Percentiles rank a stretch among this genome's conserved stretches.
phyloP scores from a whole-genome alignment of 129 eudicot genomes.

The Tagetes erecta region DNA sequence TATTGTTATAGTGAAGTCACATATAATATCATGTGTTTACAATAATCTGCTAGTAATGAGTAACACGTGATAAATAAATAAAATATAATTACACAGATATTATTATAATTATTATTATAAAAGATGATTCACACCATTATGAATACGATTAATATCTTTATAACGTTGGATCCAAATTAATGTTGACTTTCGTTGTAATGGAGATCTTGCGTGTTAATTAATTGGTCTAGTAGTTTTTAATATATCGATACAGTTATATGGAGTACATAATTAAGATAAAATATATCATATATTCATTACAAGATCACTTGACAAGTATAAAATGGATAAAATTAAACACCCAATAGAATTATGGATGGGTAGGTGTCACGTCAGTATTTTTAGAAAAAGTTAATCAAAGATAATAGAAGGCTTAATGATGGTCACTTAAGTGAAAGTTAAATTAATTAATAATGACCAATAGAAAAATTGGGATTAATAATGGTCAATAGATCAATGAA shows the following conservation, averaged over 20 bases:
- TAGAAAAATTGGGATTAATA: no score
- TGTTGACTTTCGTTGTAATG: slow-evolving; percentile 27
- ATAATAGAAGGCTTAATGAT: no score
- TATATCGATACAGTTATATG: neutral
- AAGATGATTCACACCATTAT: neutral
- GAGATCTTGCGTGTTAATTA: slow-evolving; percentile 19
- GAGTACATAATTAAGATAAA: neutral
- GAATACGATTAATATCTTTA: neutral
- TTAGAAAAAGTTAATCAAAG: no score
- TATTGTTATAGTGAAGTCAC: neutral
- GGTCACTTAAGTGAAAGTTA: no score
- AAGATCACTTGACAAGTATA: neutral
- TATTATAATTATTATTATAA: neutral
- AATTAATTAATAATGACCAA: no score
- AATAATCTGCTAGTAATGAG: neutral
- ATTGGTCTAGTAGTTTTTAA: slow-evolving; percentile 15
- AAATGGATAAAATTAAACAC: neutral
- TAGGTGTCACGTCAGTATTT: no score
- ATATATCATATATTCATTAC: no score
- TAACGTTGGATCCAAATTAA: slow-evolving; percentile 26
- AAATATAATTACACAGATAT: neutral
- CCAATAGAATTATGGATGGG: no score
- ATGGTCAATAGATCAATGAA: neutral
- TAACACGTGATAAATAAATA: neutral
- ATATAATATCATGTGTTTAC: neutral